Conservation (phyloP, 2,329 filamentous ascomycete species). For the Trichoderma arundinaceum region DNA sequence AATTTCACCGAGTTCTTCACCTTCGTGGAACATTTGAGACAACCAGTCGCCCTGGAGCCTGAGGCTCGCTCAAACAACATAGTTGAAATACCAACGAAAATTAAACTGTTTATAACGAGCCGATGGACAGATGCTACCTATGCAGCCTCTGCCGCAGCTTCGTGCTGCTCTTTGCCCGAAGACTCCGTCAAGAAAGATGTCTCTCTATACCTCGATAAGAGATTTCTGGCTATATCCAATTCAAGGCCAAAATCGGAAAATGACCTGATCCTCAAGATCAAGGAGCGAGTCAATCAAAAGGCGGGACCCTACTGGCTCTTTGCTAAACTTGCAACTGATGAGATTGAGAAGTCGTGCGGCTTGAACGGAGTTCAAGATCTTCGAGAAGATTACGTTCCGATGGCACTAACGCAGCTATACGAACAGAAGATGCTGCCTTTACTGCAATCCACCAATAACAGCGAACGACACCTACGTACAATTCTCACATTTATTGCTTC, state of each 20-base stretch:
- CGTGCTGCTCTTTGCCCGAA: slow-evolving; percentile 17
- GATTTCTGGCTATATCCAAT: slow-evolving; percentile 16
- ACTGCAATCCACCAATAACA: slow-evolving; percentile 34
- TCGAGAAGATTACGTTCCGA: slow-evolving; percentile 28
- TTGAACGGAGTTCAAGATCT: background rate
- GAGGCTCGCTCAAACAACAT: background rate
- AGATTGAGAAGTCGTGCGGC: slow-evolving; percentile 10
- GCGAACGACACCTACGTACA: slow-evolving; percentile 25
- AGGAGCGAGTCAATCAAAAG: slow-evolving; percentile 28
- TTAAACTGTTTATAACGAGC: slow-evolving; percentile 29
- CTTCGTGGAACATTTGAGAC: slow-evolving; percentile 25
- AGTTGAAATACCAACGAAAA: slow-evolving; percentile 13
- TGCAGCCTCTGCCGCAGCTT: slow-evolving; percentile 19
- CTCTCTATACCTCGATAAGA: slow-evolving; percentile 19
- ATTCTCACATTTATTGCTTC: slow-evolving; percentile 30
- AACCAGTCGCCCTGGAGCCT: background rate
- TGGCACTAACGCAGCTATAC: slow-evolving; percentile 30
- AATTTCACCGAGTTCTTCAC: slow-evolving; percentile 19
- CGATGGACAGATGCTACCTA: slow-evolving; percentile 18
- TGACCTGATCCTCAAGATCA: slow-evolving; percentile 3
- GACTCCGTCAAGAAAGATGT: slow-evolving; percentile 17
- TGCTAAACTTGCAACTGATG: slow-evolving; percentile 32
- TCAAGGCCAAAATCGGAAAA: background rate
- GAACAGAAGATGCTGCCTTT: slow-evolving; percentile 35
- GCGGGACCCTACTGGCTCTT: slow-evolving; percentile 33